phyloP scores from a whole-genome alignment of 768 basidiomycete genomes.

The Russula brevipes region DNA sequence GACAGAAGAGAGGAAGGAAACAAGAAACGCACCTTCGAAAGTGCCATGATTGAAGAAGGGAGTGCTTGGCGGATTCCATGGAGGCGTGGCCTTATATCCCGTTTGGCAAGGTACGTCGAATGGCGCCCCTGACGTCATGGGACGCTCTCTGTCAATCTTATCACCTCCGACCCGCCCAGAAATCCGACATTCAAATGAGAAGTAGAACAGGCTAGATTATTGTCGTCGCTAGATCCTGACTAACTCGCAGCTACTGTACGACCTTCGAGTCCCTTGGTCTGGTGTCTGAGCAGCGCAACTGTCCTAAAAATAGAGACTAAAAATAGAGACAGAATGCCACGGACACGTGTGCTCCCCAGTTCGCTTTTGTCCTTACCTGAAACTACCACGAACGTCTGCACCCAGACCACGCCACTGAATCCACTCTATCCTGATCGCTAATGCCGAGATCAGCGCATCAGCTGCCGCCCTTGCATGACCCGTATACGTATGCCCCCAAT shows the following conservation, averaged over 20 bases:
- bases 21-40: constrained; percentile 18
- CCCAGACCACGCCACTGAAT: not conserved
- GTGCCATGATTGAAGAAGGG: constrained; percentile 18
- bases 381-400: not conserved
- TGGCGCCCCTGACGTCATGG: constrained; percentile 16
- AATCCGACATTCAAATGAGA: not conserved
- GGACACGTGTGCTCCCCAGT: not conserved
- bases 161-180: not conserved
- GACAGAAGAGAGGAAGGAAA: not conserved
- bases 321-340: too few relatives aligned
- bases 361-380: not conserved
- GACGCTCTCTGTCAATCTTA: not conserved
- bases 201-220: not conserved
- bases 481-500: too few relatives aligned
- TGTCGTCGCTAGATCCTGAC: not conserved
- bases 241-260: not conserved
- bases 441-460: not conserved
- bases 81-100: constrained; percentile 1
- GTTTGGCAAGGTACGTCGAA: not conserved
- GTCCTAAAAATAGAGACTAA: too few relatives aligned
- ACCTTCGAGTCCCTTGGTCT: not conserved
- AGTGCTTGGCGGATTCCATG: too few relatives aligned
- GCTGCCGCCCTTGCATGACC: not conserved
- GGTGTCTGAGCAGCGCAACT: too few relatives aligned
- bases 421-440: not conserved